A percentile compares a stretch with the other conserved stretches of the same genome.
Evolutionary conservation across 2,329 filamentous ascomycete genomes (phyloP).

Genomic region (Aspergillus melleus): DNA sequence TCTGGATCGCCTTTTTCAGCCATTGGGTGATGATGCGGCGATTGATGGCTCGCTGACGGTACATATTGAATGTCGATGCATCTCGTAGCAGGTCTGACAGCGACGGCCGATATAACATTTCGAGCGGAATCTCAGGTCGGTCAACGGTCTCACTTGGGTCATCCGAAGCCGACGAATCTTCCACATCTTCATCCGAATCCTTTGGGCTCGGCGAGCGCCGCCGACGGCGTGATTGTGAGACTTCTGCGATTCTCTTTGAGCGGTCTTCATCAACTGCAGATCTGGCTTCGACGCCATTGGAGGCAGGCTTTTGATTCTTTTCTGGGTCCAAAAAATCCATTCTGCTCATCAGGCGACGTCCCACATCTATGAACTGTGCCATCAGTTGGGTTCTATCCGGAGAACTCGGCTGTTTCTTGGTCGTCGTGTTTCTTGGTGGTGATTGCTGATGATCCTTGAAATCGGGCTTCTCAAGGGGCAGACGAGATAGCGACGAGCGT

Average conservation of each 20-base stretch:
- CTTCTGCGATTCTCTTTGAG: constrained; percentile 28
- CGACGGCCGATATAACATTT: constrained; percentile 50
- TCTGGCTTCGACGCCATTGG: constrained; percentile 29
- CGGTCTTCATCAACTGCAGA: constrained; percentile 32
- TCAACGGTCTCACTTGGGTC: constrained; percentile 26
- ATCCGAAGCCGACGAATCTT: constrained; percentile 19
- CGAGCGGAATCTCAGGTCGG: constrained; percentile 31
- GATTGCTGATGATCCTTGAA: constrained; percentile 28
- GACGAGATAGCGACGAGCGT: constrained; percentile 45
- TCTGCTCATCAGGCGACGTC: constrained; percentile 36
- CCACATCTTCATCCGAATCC: constrained; percentile 23
- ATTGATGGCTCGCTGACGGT: constrained; percentile 39
- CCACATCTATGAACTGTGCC: constrained; percentile 40
- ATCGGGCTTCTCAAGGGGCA: constrained; percentile 39
- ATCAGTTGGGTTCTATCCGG: constrained; percentile 39
- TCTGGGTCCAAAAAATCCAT: constrained; percentile 29
- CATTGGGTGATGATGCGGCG: constrained; percentile 48
- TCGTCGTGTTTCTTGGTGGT: constrained; percentile 13
- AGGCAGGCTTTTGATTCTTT: constrained; percentile 14
- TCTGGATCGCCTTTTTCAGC: constrained; percentile 46
- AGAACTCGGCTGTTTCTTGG: constrained; percentile 17
- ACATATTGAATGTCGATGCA: constrained; percentile 50
- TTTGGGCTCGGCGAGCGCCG: constrained; percentile 21
- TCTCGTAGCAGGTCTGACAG: constrained; percentile 53
- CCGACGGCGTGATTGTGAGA: constrained; percentile 18